phyloP scores from a whole-genome alignment of 148 eudicot genomes.

The Spergularia bocconei region DNA sequence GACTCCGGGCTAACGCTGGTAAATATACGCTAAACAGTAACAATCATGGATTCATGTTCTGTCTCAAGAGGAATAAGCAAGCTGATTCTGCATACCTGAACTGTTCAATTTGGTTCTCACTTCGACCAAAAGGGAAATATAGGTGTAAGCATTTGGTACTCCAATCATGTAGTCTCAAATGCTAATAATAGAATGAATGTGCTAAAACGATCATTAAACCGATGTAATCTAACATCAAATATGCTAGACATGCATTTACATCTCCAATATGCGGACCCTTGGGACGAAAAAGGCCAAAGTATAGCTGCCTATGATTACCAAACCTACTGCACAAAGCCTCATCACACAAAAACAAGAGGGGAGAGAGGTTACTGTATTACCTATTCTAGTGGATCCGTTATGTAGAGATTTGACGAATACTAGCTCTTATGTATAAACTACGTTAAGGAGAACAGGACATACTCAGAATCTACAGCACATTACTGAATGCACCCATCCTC shows the following conservation, averaged over 20 bases:
- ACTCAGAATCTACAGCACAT: constrained; percentile 84
- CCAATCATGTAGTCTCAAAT: background rate
- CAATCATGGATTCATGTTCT: background rate
- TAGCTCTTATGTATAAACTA: constrained; percentile 16
- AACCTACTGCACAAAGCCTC: constrained; percentile 29
- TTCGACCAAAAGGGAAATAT: too few species aligned
- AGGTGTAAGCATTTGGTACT: too few species aligned
- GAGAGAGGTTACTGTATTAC: background rate
- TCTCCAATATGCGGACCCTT: constrained; percentile 12
- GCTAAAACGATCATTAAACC: constrained; percentile 9
- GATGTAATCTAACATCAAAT: constrained; percentile 18
- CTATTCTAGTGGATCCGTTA: constrained; percentile 16
- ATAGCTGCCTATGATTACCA: constrained; percentile 17
- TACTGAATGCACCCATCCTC: constrained; percentile 68
- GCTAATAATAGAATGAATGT: background rate
- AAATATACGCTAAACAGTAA: background rate
- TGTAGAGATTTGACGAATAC: constrained; percentile 1
- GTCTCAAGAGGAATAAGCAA: too few species aligned
- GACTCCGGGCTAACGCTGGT: too few species aligned
- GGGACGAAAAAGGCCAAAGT: constrained; percentile 3
- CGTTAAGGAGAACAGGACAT: constrained; percentile 1
- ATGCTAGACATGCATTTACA: constrained; percentile 23
- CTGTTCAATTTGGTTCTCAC: too few species aligned
- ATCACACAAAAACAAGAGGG: constrained; percentile 9
- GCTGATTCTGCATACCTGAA: too few species aligned